These are phyloP conservation scores for Lepidium sativum DNA, from an alignment of 345 rosid genomes.

Conservation along the genomic window DNA sequence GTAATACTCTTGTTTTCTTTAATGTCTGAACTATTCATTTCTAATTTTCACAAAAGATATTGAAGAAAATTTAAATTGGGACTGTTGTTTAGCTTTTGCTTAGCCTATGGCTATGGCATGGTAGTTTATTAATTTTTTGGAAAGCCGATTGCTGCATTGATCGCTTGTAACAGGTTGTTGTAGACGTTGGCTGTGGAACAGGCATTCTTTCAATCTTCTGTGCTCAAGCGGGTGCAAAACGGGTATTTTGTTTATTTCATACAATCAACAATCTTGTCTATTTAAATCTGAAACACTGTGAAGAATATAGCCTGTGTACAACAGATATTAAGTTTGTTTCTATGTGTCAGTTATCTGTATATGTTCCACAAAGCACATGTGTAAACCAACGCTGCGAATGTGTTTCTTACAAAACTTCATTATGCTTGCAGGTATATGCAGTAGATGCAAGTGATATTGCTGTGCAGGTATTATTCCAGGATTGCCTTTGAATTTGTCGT, in stretches of 20 bases:
- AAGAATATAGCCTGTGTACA: background rate
- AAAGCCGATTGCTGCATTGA: conserved; percentile 14
- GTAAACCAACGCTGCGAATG: background rate
- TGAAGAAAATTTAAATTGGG: background rate
- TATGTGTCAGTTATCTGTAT: background rate
- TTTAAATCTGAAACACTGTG: background rate
- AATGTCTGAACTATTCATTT: background rate
- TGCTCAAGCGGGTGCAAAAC: conserved; percentile 96
- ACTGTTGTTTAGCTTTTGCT: background rate
- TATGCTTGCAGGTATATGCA: conserved; percentile 73
- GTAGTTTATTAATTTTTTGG: background rate
- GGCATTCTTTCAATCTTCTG: conserved; percentile 97
- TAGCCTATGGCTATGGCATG: background rate
- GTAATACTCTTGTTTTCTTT: conserved; percentile 38
- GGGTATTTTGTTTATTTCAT: conserved; percentile 38
- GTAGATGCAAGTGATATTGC: conserved; percentile 99
- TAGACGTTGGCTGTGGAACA: conserved; percentile 99
- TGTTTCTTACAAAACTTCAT: conserved; percentile 3
- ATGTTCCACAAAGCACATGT: background rate
- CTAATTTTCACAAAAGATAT: background rate
- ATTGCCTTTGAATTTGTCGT: background rate
- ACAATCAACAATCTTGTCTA: background rate
- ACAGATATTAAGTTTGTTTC: background rate
- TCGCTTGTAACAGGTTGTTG: conserved; percentile 59
- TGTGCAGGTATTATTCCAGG: conserved; percentile 55